Percentiles rank a stretch among this genome's conserved stretches.
phyloP scores from a whole-genome alignment of 2,329 filamentous ascomycete genomes.

The Sclerotinia sclerotiorum region DNA sequence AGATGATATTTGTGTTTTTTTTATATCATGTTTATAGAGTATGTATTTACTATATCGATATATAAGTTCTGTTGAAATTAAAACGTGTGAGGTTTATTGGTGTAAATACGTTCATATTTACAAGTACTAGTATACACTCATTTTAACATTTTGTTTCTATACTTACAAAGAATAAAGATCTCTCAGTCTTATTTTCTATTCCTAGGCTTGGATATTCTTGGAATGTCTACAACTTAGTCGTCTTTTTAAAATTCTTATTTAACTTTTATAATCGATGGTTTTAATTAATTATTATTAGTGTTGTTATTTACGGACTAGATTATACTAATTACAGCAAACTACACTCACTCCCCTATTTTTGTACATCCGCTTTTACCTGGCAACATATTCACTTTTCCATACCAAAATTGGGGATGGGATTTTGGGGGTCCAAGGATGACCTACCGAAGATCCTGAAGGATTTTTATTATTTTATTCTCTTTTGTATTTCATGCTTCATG shows the following conservation, averaged over 20 bases:
- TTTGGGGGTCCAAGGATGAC: constrained; percentile 4
- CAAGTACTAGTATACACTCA: background rate
- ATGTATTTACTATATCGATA: too few relatives aligned
- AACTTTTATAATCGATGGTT: background rate
- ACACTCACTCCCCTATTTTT: background rate
- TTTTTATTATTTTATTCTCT: background rate
- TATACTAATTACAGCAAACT: too few relatives aligned
- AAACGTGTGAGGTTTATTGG: too few relatives aligned
- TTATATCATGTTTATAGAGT: too few relatives aligned
- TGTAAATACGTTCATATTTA: background rate
- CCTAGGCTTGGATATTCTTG: background rate
- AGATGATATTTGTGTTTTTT: too few relatives aligned
- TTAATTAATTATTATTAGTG: background rate
- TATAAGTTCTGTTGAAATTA: too few relatives aligned
- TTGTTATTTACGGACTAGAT: background rate
- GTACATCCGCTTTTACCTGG: background rate
- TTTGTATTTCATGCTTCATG: too few relatives aligned
- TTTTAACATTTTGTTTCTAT: background rate
- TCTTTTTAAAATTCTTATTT: background rate
- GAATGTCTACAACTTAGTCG: background rate
- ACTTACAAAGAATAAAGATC: background rate
- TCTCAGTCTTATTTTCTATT: background rate
- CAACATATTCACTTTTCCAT: background rate
- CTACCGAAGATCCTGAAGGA: constrained; percentile 6
- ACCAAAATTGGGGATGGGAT: background rate